A percentile compares a stretch with the other conserved stretches of the same genome.
These are phyloP conservation scores for Magnusiomyces suaveolens DNA, from an alignment of 1,139 yeast species.

Conservation along the genomic window DNA sequence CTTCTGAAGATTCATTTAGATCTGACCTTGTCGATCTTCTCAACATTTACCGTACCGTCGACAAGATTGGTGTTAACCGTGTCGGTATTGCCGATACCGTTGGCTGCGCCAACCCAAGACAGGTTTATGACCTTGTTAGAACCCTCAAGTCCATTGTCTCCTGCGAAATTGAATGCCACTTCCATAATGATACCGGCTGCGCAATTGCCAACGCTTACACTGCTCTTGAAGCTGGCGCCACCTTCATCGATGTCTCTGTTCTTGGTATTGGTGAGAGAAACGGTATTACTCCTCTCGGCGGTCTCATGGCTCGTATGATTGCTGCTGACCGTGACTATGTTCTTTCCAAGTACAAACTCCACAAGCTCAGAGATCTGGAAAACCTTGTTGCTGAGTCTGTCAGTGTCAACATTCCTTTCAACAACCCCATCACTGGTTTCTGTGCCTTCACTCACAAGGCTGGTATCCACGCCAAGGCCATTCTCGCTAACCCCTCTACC, in stretches of 20 bases:
- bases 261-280: constrained; percentile 98
- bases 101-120: constrained; percentile 98
- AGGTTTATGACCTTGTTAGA: constrained; percentile 91
- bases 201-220: constrained; percentile 98
- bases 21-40: constrained; percentile 91
- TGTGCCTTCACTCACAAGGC: constrained; percentile 99
- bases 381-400: constrained; percentile 95
- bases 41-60: constrained; percentile 93
- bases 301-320: constrained; percentile 97
- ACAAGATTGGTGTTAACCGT: constrained; percentile 95
- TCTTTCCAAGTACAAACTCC: constrained; percentile 86
- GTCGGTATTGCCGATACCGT: constrained; percentile 99
- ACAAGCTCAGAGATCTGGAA: constrained; percentile 91
- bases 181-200: constrained; percentile 98
- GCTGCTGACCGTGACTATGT: constrained; percentile 98
- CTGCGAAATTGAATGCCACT: constrained; percentile 97
- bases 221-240: constrained; percentile 96
- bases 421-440: constrained; percentile 98
- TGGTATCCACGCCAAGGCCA: constrained; percentile 98
- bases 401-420: constrained; percentile 93
- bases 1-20: constrained; percentile 96
- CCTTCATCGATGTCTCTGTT: constrained; percentile 87
- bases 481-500: constrained; percentile 94
- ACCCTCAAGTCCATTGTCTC: constrained; percentile 88
- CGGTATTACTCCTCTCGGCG: constrained; percentile 96